phyloP scores from a whole-genome alignment of 2,329 filamentous ascomycete genomes.

The Lecanicillium sp. region DNA sequence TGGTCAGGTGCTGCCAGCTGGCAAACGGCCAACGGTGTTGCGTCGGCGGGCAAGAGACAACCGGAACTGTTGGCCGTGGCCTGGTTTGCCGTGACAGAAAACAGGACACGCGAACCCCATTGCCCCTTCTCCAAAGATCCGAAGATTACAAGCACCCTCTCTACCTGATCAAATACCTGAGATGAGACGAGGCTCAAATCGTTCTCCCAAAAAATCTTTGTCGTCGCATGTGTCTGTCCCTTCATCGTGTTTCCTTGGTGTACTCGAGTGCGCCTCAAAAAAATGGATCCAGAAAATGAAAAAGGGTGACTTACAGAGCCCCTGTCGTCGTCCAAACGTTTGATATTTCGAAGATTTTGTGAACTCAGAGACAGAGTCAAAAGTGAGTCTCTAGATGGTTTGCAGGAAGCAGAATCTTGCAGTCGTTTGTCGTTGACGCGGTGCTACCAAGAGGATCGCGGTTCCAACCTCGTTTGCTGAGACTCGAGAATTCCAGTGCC shows the following conservation, averaged over 20 bases:
- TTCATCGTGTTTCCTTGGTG: too few species aligned
- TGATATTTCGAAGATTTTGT: not conserved
- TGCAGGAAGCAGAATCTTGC: not conserved
- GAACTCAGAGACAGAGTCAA: not conserved
- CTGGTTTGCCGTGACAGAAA: not conserved
- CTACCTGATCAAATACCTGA: too few species aligned
- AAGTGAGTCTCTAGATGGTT: not conserved
- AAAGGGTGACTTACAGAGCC: slow-evolving; percentile 2
- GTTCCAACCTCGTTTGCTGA: slow-evolving; percentile 6
- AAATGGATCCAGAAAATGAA: too few species aligned
- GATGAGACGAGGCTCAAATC: too few species aligned
- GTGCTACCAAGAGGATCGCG: slow-evolving; percentile 2
- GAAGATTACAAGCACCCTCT: not conserved
- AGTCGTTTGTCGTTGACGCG: not conserved
- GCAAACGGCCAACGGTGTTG: not conserved
- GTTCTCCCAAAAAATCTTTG: too few species aligned
- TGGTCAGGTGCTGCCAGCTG: slow-evolving; percentile 1
- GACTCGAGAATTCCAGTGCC: slow-evolving; percentile 8
- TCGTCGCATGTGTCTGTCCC: too few species aligned
- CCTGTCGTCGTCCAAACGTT: slow-evolving; percentile 3
- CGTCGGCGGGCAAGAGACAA: not conserved
- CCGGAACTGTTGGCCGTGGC: not conserved
- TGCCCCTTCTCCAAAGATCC: not conserved
- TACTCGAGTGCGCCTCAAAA: too few species aligned
- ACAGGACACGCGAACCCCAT: too few species aligned